phyloP scores from a whole-genome alignment of 1,139 yeast species.

The Yamadazyma trypodendri region DNA sequence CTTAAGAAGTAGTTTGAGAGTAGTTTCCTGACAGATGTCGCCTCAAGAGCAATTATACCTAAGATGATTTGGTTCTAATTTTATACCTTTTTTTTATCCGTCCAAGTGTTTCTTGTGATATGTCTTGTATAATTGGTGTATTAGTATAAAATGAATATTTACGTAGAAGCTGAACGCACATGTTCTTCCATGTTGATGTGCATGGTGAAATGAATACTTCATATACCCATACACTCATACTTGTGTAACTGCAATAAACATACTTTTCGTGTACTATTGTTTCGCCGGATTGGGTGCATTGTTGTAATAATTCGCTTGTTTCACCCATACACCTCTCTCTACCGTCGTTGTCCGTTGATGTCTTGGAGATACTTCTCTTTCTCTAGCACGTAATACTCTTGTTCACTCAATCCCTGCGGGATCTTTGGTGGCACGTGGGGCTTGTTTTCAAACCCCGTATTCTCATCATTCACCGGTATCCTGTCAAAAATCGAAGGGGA shows the following conservation, averaged over 20 bases:
- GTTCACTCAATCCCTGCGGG: conserved; percentile 49
- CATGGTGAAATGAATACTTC: no score
- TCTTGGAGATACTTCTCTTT: conserved; percentile 43
- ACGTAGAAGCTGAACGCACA: no score
- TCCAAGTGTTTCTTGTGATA: no score
- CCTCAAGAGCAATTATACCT: background rate
- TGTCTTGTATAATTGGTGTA: conserved; percentile 17
- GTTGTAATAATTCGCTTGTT: no score
- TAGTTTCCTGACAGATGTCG: no score
- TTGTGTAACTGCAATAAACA: no score
- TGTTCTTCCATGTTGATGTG: no score
- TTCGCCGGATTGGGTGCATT: no score
- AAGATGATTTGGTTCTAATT: conserved; percentile 10
- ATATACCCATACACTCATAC: no score
- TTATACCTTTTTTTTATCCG: conserved; percentile 11
- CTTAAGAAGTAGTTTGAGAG: no score
- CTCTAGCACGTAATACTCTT: conserved; percentile 48
- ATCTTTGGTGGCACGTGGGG: conserved; percentile 55
- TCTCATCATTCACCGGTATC: conserved; percentile 23
- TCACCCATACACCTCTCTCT: no score
- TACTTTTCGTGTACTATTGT: no score
- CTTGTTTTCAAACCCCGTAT: conserved; percentile 27
- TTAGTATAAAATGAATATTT: conserved; percentile 8
- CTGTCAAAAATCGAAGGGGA: conserved; percentile 43
- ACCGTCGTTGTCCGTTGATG: conserved; percentile 39